These are phyloP conservation scores for Arabis alpina DNA, from an alignment of 345 rosid genomes.

Conservation along the genomic window DNA sequence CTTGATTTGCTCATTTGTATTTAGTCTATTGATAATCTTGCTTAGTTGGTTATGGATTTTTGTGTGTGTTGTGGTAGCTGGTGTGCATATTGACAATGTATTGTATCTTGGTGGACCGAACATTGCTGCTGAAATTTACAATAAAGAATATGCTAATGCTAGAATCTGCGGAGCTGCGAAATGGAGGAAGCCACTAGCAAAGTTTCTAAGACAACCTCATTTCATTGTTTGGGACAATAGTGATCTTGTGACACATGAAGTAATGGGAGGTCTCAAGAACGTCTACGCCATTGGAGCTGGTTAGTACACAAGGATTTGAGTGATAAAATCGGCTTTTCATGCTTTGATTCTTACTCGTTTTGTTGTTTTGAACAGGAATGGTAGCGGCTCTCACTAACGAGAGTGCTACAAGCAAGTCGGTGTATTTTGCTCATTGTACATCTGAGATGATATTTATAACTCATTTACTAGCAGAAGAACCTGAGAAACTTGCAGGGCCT, in stretches of 20 bases:
- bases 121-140: constrained; percentile 94
- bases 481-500: constrained; percentile 97
- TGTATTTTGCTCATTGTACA: constrained; percentile 94
- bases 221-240: constrained; percentile 96
- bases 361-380: constrained; percentile 67
- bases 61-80: constrained; percentile 57
- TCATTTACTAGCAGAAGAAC: constrained; percentile 90
- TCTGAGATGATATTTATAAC: constrained; percentile 99
- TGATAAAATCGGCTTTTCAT: neutral
- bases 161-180: constrained; percentile 92
- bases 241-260: constrained; percentile 98
- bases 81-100: constrained; percentile 74
- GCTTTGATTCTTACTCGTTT: constrained; percentile 1
- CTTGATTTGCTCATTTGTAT: constrained; percentile 5
- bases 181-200: constrained; percentile 94
- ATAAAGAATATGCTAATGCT: constrained; percentile 96
- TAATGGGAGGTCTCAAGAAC: constrained; percentile 98
- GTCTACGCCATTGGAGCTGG: constrained; percentile 99
- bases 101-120: constrained; percentile 98
- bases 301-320: constrained; percentile 36
- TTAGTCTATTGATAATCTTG: neutral
- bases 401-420: constrained; percentile 98
- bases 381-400: constrained; percentile 90
- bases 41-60: constrained; percentile 8
- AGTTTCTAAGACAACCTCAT: constrained; percentile 87